Evolutionary conservation across 441 rosid genomes (phyloP).

Genomic region (Viola pubescens): DNA sequence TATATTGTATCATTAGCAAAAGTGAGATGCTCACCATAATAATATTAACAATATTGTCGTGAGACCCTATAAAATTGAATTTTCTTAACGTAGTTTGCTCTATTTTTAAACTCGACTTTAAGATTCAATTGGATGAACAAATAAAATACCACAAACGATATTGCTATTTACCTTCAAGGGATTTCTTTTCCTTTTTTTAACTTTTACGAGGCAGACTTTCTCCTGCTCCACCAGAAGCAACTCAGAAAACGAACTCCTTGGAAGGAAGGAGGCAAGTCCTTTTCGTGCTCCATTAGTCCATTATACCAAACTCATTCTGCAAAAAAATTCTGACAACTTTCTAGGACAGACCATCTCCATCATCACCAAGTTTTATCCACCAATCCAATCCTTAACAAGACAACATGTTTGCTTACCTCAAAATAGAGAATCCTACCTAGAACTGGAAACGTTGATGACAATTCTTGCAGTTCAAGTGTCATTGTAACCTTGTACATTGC

Average conservation of each 20-base stretch:
- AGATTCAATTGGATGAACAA: neutral
- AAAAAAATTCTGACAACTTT: neutral
- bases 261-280: slow-evolving; percentile 63
- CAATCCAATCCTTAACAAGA: slow-evolving; percentile 11
- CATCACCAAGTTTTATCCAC: slow-evolving; percentile 12
- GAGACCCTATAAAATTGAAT: neutral
- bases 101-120: neutral
- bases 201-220: slow-evolving; percentile 36
- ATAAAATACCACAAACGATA: no score
- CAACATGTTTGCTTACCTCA: slow-evolving; percentile 4
- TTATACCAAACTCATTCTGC: slow-evolving; percentile 12
- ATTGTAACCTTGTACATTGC: slow-evolving; percentile 14
- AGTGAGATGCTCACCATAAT: neutral
- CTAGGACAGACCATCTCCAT: slow-evolving; percentile 4
- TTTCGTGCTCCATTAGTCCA: slow-evolving; percentile 34
- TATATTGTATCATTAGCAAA: neutral
- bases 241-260: slow-evolving; percentile 35
- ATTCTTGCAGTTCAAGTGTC: slow-evolving; percentile 39
- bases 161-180: slow-evolving; percentile 32
- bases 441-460: slow-evolving; percentile 18
- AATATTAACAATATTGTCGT: neutral
- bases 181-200: slow-evolving; percentile 10
- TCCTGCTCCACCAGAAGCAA: slow-evolving; percentile 71
- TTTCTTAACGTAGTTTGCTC: neutral
- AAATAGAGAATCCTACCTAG: slow-evolving; percentile 4